Conservation (phyloP, 2,329 filamentous ascomycete genomes). For the Alternaria gansuensis region DNA sequence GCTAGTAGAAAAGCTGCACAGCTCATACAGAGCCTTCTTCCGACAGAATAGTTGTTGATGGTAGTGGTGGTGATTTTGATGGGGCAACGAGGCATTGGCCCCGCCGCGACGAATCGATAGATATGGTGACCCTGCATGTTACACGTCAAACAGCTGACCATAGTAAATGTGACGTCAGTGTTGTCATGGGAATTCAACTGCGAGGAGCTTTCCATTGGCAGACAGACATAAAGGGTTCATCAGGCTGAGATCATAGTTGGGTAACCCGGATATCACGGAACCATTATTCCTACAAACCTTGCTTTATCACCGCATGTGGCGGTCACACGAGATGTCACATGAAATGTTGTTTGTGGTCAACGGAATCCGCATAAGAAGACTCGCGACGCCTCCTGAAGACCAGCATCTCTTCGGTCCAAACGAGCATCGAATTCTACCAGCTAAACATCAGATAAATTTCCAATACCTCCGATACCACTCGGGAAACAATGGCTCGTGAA, state of each 20-base stretch:
- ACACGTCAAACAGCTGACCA: not conserved
- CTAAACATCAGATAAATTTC: conserved; percentile 1
- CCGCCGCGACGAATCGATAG: too few relatives aligned
- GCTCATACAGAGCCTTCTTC: too few relatives aligned
- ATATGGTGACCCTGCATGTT: too few relatives aligned
- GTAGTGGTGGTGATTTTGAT: too few relatives aligned
- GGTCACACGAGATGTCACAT: not conserved
- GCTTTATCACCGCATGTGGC: not conserved
- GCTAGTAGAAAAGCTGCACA: too few relatives aligned
- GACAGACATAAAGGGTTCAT: conserved; percentile 1
- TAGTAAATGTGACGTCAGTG: conserved; percentile 1
- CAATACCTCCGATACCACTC: not conserved
- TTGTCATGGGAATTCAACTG: not conserved
- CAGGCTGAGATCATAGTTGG: conserved; percentile 1
- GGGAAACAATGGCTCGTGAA: conserved; percentile 9
- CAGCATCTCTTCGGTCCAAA: conserved; percentile 1
- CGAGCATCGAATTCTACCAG: not conserved
- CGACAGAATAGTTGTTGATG: too few relatives aligned
- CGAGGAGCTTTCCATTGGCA: conserved; percentile 3
- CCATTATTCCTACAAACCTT: not conserved
- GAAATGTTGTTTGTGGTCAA: not conserved
- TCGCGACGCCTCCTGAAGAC: not conserved
- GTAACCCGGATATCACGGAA: not conserved
- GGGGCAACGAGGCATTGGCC: too few relatives aligned
- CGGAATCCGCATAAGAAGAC: not conserved